These are phyloP conservation scores for Radiomyces spectabilis DNA, from an alignment of 192 early-diverging fungal genomes.

Conservation along the genomic window DNA sequence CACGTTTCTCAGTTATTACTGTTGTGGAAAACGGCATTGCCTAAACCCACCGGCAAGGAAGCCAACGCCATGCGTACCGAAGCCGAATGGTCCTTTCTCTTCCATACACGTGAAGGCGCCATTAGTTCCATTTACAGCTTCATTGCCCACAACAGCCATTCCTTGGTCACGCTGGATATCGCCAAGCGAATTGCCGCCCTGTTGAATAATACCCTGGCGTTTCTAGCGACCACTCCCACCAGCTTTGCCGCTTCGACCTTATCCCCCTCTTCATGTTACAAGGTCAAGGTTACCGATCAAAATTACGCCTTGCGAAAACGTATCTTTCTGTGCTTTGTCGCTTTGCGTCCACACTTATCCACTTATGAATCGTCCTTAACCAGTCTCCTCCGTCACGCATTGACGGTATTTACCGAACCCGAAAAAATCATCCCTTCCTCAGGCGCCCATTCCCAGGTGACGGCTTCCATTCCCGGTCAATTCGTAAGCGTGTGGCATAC, in stretches of 20 bases:
- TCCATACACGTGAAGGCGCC: conserved; percentile 56
- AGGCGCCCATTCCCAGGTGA: conserved; percentile 35
- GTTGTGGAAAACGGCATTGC: conserved; percentile 75
- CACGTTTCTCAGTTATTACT: conserved; percentile 70
- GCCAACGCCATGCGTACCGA: conserved; percentile 44
- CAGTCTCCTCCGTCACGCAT: conserved; percentile 33
- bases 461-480: conserved; percentile 36
- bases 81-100: conserved; percentile 53
- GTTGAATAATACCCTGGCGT: conserved; percentile 64
- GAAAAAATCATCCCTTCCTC: conserved; percentile 40
- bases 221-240: conserved; percentile 44
- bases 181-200: conserved; percentile 70
- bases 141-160: conserved; percentile 56
- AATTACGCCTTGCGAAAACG: conserved; percentile 56
- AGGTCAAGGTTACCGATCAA: conserved; percentile 31
- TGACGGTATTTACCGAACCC: conserved; percentile 43
- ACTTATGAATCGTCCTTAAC: conserved; percentile 44
- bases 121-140: conserved; percentile 67
- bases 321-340: conserved; percentile 66
- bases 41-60: conserved; percentile 67
- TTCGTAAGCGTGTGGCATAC: conserved; percentile 47
- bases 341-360: conserved; percentile 45
- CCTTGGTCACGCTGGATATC: conserved; percentile 61
- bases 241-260: conserved; percentile 33
- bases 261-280: conserved; percentile 34